phyloP scores from a whole-genome alignment of 306 rosid species.

The Chamaecrista fasciculata region DNA sequence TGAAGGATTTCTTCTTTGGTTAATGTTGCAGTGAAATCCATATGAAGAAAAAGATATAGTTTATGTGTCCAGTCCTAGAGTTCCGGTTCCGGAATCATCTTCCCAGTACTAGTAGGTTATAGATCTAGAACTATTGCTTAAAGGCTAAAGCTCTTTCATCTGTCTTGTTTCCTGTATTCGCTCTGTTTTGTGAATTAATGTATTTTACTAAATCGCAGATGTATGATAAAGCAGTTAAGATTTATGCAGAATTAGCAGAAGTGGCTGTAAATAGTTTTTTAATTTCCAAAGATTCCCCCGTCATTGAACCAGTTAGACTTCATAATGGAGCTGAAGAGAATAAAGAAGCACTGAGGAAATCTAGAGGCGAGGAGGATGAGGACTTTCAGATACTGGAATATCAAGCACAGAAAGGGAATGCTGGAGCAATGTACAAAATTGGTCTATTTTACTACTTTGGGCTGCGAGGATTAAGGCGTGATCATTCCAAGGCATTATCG shows the following conservation, averaged over 20 bases:
- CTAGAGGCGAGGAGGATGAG: conserved; percentile 90
- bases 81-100: background rate
- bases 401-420: conserved; percentile 94
- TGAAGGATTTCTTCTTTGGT: background rate
- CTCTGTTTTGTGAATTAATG: background rate
- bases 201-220: conserved; percentile 45
- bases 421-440: conserved; percentile 88
- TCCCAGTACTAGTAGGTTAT: background rate
- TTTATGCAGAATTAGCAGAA: conserved; percentile 85
- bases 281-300: conserved; percentile 83
- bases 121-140: background rate
- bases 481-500: conserved; percentile 73
- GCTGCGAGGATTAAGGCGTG: conserved; percentile 87
- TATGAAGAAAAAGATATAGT: background rate
- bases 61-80: background rate
- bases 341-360: conserved; percentile 85
- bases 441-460: conserved; percentile 98
- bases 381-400: conserved; percentile 93
- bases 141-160: background rate
- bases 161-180: background rate
- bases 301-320: conserved; percentile 83
- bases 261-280: conserved; percentile 86
- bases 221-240: conserved; percentile 77
- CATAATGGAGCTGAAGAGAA: conserved; percentile 94
- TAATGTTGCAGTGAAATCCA: background rate